Conservation (phyloP, 306 rosid species). For the Pyrus betulifolia region DNA sequence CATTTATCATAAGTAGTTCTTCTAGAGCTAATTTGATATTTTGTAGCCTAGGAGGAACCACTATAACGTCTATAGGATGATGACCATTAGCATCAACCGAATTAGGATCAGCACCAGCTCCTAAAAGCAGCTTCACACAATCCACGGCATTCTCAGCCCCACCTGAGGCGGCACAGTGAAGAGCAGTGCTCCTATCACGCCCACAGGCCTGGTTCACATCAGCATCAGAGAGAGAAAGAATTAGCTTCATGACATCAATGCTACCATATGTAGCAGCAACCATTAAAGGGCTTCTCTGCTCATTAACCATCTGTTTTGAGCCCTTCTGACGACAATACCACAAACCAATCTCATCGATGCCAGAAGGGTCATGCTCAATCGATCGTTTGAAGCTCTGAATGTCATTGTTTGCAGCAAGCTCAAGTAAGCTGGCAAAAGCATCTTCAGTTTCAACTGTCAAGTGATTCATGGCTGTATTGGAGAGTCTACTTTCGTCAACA, state of each 20-base stretch:
- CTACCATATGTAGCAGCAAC: conserved; percentile 92
- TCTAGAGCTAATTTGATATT: conserved; percentile 42
- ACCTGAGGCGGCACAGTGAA: conserved; percentile 90
- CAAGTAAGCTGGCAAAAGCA: conserved; percentile 69
- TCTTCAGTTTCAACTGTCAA: conserved; percentile 73
- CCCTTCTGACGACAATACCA: conserved; percentile 86
- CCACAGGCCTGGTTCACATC: conserved; percentile 58
- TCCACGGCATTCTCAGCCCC: conserved; percentile 73
- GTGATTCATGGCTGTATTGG: conserved; percentile 53
- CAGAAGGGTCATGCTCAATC: conserved; percentile 58
- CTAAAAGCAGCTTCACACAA: conserved; percentile 63
- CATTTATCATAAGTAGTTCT: conserved; percentile 56
- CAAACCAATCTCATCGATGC: conserved; percentile 68
- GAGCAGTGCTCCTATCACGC: conserved; percentile 81
- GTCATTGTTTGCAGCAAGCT: conserved; percentile 80
- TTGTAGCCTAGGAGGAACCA: conserved; percentile 53
- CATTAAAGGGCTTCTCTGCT: conserved; percentile 80
- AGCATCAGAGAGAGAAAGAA: conserved; percentile 53
- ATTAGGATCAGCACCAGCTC: conserved; percentile 78
- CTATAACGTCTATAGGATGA: conserved; percentile 57
- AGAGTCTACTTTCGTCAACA: conserved; percentile 10
- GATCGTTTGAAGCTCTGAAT: conserved; percentile 56
- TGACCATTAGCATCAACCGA: conserved; percentile 65
- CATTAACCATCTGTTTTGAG: conserved; percentile 79
- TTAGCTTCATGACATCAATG: conserved; percentile 59